Base-by-base conservation (phyloP, 192 early-diverging fungal species). In the Podochytrium sp. region DNA sequence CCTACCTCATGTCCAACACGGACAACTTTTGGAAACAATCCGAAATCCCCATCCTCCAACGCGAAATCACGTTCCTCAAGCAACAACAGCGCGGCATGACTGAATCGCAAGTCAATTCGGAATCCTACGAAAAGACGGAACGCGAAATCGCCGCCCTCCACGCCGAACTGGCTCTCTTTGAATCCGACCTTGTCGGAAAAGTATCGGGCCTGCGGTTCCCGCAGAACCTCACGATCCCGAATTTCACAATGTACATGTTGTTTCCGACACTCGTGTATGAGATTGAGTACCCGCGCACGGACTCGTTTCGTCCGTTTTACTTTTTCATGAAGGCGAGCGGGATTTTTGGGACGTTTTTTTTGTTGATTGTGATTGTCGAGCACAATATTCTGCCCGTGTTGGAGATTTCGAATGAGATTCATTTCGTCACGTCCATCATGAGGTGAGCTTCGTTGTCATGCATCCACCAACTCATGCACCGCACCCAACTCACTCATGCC, bases 221-320 rank as follows among this genome's bases (percentile, higher is more conserved):
- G 0, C 76, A 83, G 7, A 96, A 96, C 73, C 77, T 95, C 34
- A 96, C 93, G 5, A 47, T 94, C 56, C 39, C 43, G 37, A 98
- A 97, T 79, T 98, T 91, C 79, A 38, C 90, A 4, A 92, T 96
- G 80, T 98, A 93, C 80, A 81, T 96, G 69, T 79, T 95, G 10
- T 84, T 96, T 12, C 97, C 97, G 7, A 87, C 93, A 7, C 84
- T 98, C 61, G 96, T 98, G 5, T 98, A 98, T 71, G 93, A 96
- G 79, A 80, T 96, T 39, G 90, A 94, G 68, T 98, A 96, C 74
- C 96, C 96, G 42, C 86, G 96, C 37, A 97, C 94, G 7, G 71
- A 78, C 60, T 84, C 69, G 90, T 92, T 76, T 27, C 91, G 95
- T 12, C 91, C 89, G 39, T 84, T 86, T 71, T 96, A 96, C 71